Conservation (phyloP, 2,329 filamentous ascomycete species). For the Nectriaceae sp. region DNA sequence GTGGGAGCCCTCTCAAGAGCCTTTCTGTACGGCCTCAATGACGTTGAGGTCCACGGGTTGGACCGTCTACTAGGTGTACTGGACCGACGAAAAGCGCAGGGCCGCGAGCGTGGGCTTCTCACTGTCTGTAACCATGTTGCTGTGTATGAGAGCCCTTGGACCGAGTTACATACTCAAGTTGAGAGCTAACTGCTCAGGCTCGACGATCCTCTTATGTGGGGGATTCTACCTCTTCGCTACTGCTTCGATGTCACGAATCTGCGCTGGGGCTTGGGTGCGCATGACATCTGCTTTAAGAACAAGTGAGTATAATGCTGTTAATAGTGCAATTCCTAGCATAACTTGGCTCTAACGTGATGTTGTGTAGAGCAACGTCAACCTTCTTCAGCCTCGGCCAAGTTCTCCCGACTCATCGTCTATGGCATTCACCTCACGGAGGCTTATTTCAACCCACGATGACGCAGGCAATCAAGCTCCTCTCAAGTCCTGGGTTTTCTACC, state of each 20-base stretch:
- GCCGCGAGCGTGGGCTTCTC: conserved; percentile 74
- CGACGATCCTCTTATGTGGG: conserved; percentile 95
- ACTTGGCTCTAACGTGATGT: not conserved
- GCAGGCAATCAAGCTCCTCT: conserved; percentile 83
- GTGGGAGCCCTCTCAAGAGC: conserved; percentile 70
- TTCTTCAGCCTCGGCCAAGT: conserved; percentile 93
- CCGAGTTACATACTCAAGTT: conserved; percentile 2
- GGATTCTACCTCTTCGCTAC: conserved; percentile 76
- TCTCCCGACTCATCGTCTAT: conserved; percentile 80
- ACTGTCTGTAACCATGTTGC: conserved; percentile 60
- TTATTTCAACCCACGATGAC: conserved; percentile 88
- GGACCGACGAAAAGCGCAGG: conserved; percentile 67
- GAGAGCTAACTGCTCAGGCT: conserved; percentile 56
- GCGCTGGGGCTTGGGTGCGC: conserved; percentile 87
- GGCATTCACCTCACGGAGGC: conserved; percentile 78
- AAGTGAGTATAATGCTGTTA: conserved; percentile 63
- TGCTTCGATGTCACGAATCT: conserved; percentile 72
- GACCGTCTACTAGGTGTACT: conserved; percentile 74
- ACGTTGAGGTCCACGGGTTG: conserved; percentile 74
- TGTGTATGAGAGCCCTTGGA: conserved; percentile 34
- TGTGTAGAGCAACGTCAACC: conserved; percentile 60
- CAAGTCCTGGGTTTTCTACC: conserved; percentile 41
- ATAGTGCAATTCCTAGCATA: too few species aligned
- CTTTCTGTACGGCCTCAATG: conserved; percentile 76
- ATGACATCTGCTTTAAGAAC: conserved; percentile 93